Conservation (phyloP, 2,329 filamentous ascomycete genomes). For the Phyllosticta citribraziliensis region DNA sequence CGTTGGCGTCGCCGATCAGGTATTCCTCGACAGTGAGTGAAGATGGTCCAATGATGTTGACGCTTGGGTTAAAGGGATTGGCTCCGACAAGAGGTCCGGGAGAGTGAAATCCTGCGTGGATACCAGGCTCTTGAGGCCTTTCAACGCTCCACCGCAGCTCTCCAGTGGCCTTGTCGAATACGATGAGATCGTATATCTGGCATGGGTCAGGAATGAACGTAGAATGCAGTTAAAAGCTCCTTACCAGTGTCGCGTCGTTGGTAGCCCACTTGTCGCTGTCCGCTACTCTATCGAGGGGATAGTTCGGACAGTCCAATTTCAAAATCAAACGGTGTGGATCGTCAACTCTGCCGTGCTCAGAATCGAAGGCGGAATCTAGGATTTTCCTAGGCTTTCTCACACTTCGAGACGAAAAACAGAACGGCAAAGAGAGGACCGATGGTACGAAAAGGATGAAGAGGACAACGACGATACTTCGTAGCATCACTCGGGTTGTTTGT, state of each 20-base stretch:
- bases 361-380: neutral
- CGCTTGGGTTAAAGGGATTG: neutral
- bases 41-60: neutral
- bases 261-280: neutral
- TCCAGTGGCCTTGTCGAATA: neutral
- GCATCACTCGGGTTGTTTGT: neutral
- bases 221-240: too few relatives aligned
- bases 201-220: neutral
- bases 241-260: neutral
- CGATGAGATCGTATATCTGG: constrained; percentile 1
- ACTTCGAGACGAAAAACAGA: neutral
- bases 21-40: constrained; percentile 1
- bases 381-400: neutral
- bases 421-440: neutral
- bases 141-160: neutral
- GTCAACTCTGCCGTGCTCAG: neutral
- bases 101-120: neutral
- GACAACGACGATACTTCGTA: neutral
- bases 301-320: neutral
- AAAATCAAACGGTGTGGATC: neutral
- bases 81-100: neutral
- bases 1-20: neutral
- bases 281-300: neutral
- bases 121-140: neutral
- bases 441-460: neutral